These are phyloP conservation scores for Mycena sanguinolenta DNA, from an alignment of 768 basidiomycete genomes.

Conservation along the genomic window DNA sequence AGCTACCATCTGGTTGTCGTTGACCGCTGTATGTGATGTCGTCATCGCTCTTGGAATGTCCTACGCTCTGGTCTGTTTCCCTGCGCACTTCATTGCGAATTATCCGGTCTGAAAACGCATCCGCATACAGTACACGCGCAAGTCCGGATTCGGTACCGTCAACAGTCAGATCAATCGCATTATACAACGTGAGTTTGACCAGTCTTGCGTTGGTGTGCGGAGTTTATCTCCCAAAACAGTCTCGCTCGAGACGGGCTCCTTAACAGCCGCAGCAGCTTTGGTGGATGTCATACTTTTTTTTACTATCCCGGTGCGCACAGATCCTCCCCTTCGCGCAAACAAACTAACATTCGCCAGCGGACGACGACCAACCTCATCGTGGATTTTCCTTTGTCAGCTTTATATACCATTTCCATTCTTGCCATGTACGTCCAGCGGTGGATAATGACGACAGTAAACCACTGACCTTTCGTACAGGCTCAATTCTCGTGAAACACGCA, in stretches of 20 bases:
- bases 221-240: not conserved
- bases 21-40: slow-evolving; percentile 22
- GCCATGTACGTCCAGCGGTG: not conserved
- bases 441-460: not conserved
- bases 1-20: slow-evolving; percentile 13
- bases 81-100: not conserved
- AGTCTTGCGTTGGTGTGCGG: too few species aligned
- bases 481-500: not conserved
- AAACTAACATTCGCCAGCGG: not conserved
- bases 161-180: slow-evolving; percentile 9
- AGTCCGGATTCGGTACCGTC: too few species aligned
- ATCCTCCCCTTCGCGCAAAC: not conserved
- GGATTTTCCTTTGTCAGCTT: not conserved
- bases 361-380: not conserved
- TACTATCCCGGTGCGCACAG: not conserved
- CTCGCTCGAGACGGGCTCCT: not conserved
- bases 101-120: too few species aligned
- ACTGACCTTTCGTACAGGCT: not conserved
- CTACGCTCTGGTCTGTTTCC: slow-evolving; percentile 15
- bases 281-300: not conserved
- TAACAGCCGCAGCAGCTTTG: not conserved
- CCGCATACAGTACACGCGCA: too few species aligned
- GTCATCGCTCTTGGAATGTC: slow-evolving; percentile 24
- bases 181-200: not conserved
- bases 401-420: not conserved